Evolutionary conservation across 140 eudicot species (phyloP).

Genomic region (Oenanthe javanica): DNA sequence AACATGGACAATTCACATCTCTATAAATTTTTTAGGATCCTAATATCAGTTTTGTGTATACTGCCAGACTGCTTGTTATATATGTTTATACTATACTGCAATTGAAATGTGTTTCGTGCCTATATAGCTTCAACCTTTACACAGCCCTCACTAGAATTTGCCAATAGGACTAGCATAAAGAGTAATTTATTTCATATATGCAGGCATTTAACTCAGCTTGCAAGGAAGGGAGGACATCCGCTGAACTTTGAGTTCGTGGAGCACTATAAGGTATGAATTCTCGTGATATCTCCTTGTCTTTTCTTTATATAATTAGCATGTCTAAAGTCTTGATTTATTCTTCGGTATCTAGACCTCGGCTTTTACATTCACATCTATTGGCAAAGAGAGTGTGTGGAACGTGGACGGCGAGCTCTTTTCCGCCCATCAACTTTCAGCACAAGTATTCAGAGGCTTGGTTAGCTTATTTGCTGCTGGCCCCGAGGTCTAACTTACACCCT

Average conservation of each 20-base stretch:
- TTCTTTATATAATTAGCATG: background rate
- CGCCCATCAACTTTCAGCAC: slow-evolving; percentile 90
- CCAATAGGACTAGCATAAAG: background rate
- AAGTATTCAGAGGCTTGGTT: slow-evolving; percentile 87
- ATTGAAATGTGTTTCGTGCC: background rate
- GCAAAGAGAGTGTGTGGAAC: slow-evolving; percentile 86
- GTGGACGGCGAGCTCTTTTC: slow-evolving; percentile 86
- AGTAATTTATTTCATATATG: background rate
- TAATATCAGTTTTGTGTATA: background rate
- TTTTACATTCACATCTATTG: slow-evolving; percentile 78
- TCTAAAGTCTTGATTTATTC: background rate
- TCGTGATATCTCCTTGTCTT: background rate
- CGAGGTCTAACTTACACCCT: slow-evolving; percentile 27
- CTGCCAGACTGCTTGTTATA: background rate
- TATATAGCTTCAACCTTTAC: background rate
- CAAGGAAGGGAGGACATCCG: slow-evolving; percentile 84
- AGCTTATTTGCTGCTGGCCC: slow-evolving; percentile 91
- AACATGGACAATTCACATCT: background rate
- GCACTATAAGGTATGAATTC: slow-evolving; percentile 67
- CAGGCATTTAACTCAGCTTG: slow-evolving; percentile 86
- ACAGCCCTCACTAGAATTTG: background rate
- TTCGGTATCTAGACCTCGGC: slow-evolving; percentile 54
- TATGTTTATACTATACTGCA: background rate
- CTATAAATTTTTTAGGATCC: background rate
- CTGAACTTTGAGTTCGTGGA: slow-evolving; percentile 80